Evolutionary conservation across 495 filamentous ascomycete species (phyloP).

Genomic region (Penicillium ucsense): DNA sequence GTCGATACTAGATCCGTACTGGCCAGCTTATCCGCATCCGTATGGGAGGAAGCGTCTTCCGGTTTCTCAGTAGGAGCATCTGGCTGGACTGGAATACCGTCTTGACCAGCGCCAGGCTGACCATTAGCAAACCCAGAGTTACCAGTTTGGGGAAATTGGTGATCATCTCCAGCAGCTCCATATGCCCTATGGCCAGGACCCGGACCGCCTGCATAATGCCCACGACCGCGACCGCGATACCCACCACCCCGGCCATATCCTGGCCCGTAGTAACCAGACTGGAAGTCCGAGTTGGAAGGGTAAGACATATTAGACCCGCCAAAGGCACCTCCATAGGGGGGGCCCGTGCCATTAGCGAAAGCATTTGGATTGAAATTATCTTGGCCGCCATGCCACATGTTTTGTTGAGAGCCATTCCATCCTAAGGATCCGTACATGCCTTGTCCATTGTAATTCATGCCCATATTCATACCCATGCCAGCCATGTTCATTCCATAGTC

Average conservation of each 20-base stretch:
- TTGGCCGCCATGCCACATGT: conserved; percentile 66
- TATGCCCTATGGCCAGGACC: conserved; percentile 41
- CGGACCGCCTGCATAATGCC: conserved; percentile 40
- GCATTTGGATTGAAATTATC: conserved; percentile 59
- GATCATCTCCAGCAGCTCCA: conserved; percentile 28
- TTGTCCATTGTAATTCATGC: conserved; percentile 62
- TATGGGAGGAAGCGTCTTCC: conserved; percentile 1
- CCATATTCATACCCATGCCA: conserved; percentile 85
- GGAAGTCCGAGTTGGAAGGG: conserved; percentile 47
- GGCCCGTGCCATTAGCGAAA: conserved; percentile 71
- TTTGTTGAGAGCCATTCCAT: conserved; percentile 52
- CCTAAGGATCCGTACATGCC: conserved; percentile 48
- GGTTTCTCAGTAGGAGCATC: background rate
- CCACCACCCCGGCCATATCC: conserved; percentile 47
- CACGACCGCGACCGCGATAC: conserved; percentile 60
- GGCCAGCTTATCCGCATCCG: background rate
- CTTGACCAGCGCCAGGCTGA: background rate
- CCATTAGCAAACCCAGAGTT: conserved; percentile 20
- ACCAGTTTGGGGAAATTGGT: conserved; percentile 19
- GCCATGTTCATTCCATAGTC: conserved; percentile 87
- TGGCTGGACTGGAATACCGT: background rate
- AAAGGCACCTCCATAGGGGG: conserved; percentile 78
- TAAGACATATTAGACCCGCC: conserved; percentile 59
- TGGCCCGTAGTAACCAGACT: conserved; percentile 54
- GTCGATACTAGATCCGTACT: conserved; percentile 12